Evolutionary conservation across 495 filamentous ascomycete genomes (phyloP).

Genomic region (Hyaloscypha bicolor): DNA sequence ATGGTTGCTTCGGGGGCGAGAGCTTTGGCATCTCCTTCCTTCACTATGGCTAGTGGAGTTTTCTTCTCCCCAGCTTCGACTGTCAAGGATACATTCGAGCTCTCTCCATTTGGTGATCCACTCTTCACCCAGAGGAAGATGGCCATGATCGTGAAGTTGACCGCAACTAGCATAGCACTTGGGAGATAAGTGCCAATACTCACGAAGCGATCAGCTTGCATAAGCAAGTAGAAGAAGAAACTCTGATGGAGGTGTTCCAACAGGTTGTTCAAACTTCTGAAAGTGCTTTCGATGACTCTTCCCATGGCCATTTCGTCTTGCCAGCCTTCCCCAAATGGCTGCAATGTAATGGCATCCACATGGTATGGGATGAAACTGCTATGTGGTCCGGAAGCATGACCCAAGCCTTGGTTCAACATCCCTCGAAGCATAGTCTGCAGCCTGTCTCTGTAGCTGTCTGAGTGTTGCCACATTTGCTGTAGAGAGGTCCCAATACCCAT

Average conservation of each 20-base stretch:
- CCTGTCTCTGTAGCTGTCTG: conserved; percentile 79
- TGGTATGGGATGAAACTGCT: conserved; percentile 97
- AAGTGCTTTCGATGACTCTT: conserved; percentile 83
- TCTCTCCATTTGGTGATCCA: conserved; percentile 48
- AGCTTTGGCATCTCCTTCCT: conserved; percentile 25
- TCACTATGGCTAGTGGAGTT: conserved; percentile 22
- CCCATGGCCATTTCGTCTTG: conserved; percentile 97
- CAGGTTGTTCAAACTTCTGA: conserved; percentile 91
- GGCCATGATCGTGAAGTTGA: conserved; percentile 93
- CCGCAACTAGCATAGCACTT: conserved; percentile 93
- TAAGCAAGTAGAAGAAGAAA: conserved; percentile 98
- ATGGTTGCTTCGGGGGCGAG: conserved; percentile 31
- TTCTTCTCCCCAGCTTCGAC: conserved; percentile 27
- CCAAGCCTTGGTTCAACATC: conserved; percentile 89
- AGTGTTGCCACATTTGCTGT: conserved; percentile 86
- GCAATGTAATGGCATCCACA: conserved; percentile 92
- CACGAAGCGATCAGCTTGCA: conserved; percentile 88
- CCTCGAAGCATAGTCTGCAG: conserved; percentile 89
- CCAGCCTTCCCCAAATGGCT: conserved; percentile 87
- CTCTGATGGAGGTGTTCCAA: conserved; percentile 97
- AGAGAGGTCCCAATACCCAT: conserved; percentile 84
- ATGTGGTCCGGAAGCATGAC: conserved; percentile 88
- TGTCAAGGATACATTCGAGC: conserved; percentile 29
- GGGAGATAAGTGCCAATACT: conserved; percentile 98
- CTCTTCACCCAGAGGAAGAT: conserved; percentile 91